These are phyloP conservation scores for Tricholoma matsutake DNA, from an alignment of 768 basidiomycete species.

Conservation along the genomic window DNA sequence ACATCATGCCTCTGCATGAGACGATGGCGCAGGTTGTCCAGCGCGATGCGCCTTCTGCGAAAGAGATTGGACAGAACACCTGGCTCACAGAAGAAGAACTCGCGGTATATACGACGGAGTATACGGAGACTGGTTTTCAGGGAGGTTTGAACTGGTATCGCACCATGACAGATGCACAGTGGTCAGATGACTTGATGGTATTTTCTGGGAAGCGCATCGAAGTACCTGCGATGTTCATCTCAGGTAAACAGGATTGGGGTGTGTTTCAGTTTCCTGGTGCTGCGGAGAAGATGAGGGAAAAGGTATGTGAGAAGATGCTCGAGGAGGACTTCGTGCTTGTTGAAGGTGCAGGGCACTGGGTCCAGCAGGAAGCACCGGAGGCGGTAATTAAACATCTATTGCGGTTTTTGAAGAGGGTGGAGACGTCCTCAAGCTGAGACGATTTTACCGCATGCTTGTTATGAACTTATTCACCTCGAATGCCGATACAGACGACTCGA, in stretches of 20 bases:
- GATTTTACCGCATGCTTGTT: background rate
- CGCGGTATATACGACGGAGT: conserved; percentile 47
- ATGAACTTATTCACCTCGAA: background rate
- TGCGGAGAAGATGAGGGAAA: conserved; percentile 41
- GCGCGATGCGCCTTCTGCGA: conserved; percentile 30
- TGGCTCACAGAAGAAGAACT: conserved; percentile 54
- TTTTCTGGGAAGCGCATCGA: conserved; percentile 45
- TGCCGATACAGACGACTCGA: background rate
- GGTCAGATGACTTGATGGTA: conserved; percentile 38
- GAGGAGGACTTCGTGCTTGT: conserved; percentile 49
- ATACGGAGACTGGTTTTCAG: conserved; percentile 54
- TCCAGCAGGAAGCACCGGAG: conserved; percentile 52
- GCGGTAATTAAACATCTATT: conserved; percentile 38
- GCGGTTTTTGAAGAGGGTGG: conserved; percentile 33
- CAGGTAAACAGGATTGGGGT: conserved; percentile 59
- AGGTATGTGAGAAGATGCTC: conserved; percentile 32
- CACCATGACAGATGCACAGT: conserved; percentile 31
- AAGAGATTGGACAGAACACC: conserved; percentile 22
- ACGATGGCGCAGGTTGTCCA: conserved; percentile 51
- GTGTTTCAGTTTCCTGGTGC: conserved; percentile 52
- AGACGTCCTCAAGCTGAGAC: background rate
- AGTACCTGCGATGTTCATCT: conserved; percentile 55
- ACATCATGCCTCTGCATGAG: conserved; percentile 53
- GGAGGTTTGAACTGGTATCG: conserved; percentile 63
- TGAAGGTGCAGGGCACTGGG: conserved; percentile 61